Percentiles rank a stretch among this genome's conserved stretches.
Evolutionary conservation across 2,329 filamentous ascomycete species (phyloP).

Genomic region (Phialophora tarda): DNA sequence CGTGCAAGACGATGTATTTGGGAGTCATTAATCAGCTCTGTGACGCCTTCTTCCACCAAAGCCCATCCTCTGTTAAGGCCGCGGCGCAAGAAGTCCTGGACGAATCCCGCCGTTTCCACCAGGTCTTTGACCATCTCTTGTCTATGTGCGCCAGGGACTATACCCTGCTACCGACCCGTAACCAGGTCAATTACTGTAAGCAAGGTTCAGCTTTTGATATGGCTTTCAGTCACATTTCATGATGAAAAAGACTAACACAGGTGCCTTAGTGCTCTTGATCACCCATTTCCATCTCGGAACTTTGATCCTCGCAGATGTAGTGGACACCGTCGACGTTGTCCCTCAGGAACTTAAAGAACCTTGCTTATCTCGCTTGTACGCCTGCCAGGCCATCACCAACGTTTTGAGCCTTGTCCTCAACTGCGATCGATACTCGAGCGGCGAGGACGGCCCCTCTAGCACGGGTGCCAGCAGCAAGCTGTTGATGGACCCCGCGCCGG

Average conservation of each 20-base stretch:
- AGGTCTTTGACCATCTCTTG: constrained; percentile 19
- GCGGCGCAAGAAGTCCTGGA: constrained; percentile 11
- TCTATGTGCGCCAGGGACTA: constrained; percentile 21
- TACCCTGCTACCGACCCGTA: constrained; percentile 1
- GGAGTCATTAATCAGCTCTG: constrained; percentile 17
- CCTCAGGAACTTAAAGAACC: constrained; percentile 14
- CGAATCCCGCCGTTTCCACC: constrained; percentile 21
- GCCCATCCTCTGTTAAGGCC: constrained; percentile 2
- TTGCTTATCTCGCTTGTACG: constrained; percentile 3
- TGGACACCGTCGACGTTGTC: constrained; percentile 8
- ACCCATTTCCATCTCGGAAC: constrained; percentile 20
- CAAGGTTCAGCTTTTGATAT: neutral
- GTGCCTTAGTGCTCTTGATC: constrained; percentile 11
- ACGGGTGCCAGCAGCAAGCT: too few relatives aligned
- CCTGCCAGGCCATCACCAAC: constrained; percentile 25
- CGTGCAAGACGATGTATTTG: constrained; percentile 26
- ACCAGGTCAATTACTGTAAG: constrained; percentile 23
- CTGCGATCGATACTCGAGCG: constrained; percentile 20
- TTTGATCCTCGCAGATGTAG: constrained; percentile 18
- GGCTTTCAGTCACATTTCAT: neutral
- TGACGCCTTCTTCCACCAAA: constrained; percentile 9
- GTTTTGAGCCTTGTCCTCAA: constrained; percentile 17
- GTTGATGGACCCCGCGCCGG: constrained; percentile 19
- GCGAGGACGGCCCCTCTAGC: constrained; percentile 1
- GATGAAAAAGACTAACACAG: too few relatives aligned